Conservation (phyloP, 371 early-diverging fungal species). For the Dichotomocladium elegans region DNA sequence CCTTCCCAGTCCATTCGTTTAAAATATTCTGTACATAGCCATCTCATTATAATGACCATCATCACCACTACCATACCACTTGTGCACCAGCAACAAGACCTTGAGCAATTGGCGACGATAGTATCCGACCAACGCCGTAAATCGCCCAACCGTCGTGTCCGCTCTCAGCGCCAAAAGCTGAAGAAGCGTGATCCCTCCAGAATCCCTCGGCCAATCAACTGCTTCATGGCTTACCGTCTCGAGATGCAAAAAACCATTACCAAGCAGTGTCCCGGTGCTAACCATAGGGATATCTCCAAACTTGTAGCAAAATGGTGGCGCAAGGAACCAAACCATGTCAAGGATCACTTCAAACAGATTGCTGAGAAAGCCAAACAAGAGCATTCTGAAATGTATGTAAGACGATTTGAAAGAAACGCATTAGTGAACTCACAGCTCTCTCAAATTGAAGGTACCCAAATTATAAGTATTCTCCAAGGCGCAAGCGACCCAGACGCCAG, state of each 20-base stretch:
- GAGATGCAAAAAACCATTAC: conserved; percentile 63
- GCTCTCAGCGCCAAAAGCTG: not conserved
- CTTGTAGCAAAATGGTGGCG: conserved; percentile 71
- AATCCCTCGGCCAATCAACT: conserved; percentile 50
- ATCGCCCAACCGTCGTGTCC: not conserved
- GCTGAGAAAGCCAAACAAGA: conserved; percentile 52
- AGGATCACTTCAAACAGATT: conserved; percentile 50
- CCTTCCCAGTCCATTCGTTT: too few species aligned
- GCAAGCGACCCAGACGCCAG: too few species aligned
- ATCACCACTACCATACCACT: too few species aligned
- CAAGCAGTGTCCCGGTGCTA: conserved; percentile 47
- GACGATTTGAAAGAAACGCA: not conserved
- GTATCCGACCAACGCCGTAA: not conserved
- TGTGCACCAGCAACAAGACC: conserved; percentile 4
- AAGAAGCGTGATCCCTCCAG: not conserved
- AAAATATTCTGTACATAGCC: too few species aligned
- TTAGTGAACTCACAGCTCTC: not conserved
- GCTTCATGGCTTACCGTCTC: conserved; percentile 64
- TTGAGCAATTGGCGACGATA: not conserved
- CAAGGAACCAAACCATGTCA: conserved; percentile 46
- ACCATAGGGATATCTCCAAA: conserved; percentile 64
- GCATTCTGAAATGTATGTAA: conserved; percentile 28
- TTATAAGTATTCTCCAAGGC: conserved; percentile 13
- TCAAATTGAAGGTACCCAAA: conserved; percentile 7
- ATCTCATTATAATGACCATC: too few species aligned